These are phyloP conservation scores for Strigomonas culicis DNA, from an alignment of 208 protist species.

Conservation along the genomic window DNA sequence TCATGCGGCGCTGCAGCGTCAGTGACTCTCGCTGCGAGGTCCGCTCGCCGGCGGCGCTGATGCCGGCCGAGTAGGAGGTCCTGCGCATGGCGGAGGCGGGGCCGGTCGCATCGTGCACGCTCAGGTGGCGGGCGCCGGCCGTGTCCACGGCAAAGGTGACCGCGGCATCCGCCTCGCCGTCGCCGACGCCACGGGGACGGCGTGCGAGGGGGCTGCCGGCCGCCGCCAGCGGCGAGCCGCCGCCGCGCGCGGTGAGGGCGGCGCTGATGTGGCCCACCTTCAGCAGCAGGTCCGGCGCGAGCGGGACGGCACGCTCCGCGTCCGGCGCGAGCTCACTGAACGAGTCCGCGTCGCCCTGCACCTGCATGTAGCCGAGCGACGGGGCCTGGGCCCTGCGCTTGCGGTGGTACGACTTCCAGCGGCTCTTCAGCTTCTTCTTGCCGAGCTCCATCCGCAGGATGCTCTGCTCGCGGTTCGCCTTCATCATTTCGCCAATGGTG, in stretches of 20 bases:
- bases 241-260: neutral
- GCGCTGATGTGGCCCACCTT: slow-evolving; percentile 6
- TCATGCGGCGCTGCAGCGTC: neutral
- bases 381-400: neutral
- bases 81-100: neutral
- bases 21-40: neutral
- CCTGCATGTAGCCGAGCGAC: neutral
- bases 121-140: neutral
- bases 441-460: slow-evolving; percentile 40
- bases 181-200: neutral
- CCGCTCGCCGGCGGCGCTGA: neutral
- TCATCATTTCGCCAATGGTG: slow-evolving; percentile 78
- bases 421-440: slow-evolving; percentile 21
- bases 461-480: slow-evolving; percentile 55
- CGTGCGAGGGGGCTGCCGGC: neutral
- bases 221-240: neutral
- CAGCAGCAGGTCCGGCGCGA: neutral
- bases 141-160: slow-evolving; percentile 1
- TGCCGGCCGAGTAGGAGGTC: neutral
- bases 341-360: neutral
- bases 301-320: neutral
- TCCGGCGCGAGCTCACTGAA: neutral
- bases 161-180: neutral
- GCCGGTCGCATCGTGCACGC: neutral
- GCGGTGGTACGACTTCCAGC: slow-evolving; percentile 7